Evolutionary conservation across 2,329 filamentous ascomycete genomes (phyloP).

Genomic region (Colletotrichum noveboracense): DNA sequence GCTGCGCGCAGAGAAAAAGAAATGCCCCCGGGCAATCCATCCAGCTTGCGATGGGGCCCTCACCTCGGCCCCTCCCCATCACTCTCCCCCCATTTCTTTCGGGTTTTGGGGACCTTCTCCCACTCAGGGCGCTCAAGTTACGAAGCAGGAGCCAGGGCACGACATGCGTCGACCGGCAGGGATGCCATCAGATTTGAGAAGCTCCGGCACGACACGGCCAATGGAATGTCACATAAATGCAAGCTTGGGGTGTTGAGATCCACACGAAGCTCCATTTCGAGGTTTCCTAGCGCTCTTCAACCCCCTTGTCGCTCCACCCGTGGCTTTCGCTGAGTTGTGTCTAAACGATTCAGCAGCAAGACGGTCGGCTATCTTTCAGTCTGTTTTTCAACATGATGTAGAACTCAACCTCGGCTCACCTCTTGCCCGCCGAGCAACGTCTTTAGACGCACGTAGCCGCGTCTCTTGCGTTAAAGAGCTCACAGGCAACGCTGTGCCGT

Average conservation of each 20-base stretch:
- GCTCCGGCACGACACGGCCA: constrained; percentile 5
- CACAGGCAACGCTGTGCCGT: neutral
- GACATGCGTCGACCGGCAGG: constrained; percentile 9
- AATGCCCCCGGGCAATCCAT: neutral
- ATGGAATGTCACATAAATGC: constrained; percentile 6
- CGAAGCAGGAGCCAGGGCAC: constrained; percentile 17
- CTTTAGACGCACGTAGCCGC: neutral
- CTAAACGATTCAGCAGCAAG: neutral
- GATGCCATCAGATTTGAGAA: constrained; percentile 6
- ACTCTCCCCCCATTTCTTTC: neutral
- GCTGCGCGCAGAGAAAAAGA: neutral
- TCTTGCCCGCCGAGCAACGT: neutral
- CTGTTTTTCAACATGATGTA: neutral
- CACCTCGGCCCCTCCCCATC: constrained; percentile 16
- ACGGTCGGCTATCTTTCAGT: neutral
- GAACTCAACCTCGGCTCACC: neutral
- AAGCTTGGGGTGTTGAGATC: constrained; percentile 17
- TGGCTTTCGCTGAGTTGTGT: neutral
- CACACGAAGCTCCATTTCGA: constrained; percentile 14
- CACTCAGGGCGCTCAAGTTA: constrained; percentile 15
- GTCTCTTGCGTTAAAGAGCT: neutral
- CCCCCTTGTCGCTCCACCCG: constrained; percentile 7
- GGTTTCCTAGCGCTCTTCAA: neutral
- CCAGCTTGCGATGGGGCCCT: neutral
- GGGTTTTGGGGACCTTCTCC: neutral